phyloP scores from a whole-genome alignment of 73 alveolate species.

The Uronychia setigera region DNA sequence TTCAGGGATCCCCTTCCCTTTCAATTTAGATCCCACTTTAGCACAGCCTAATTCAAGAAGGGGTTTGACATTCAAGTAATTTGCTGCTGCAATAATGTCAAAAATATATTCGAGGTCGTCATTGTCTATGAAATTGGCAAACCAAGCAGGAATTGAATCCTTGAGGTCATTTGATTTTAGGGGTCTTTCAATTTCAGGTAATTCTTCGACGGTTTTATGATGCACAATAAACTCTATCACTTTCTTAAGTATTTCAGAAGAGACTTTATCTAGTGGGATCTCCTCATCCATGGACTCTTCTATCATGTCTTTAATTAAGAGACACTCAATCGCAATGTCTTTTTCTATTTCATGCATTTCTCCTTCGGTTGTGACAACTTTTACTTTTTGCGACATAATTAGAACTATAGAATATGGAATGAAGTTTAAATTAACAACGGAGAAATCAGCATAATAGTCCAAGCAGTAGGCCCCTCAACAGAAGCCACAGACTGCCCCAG shows the following conservation, averaged over 20 bases:
- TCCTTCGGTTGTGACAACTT: conserved; percentile 58
- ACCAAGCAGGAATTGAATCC: conserved; percentile 72
- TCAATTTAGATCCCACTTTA: conserved; percentile 57
- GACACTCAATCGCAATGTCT: conserved; percentile 77
- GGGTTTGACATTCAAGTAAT: conserved; percentile 72
- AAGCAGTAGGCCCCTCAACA: not conserved
- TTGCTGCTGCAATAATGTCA: conserved; percentile 73
- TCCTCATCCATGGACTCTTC: conserved; percentile 69
- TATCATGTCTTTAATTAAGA: conserved; percentile 79
- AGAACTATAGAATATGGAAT: not conserved
- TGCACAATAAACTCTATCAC: conserved; percentile 69
- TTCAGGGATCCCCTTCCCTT: conserved; percentile 44
- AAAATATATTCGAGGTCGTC: conserved; percentile 59
- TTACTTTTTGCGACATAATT: conserved; percentile 22
- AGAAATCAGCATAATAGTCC: not conserved
- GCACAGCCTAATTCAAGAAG: conserved; percentile 74
- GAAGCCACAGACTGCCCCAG: not conserved
- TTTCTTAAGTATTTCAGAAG: conserved; percentile 78
- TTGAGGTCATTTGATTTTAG: conserved; percentile 48
- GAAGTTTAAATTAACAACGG: conserved; percentile 1
- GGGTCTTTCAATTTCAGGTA: conserved; percentile 64
- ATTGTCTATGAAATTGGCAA: conserved; percentile 59
- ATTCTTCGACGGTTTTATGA: not conserved
- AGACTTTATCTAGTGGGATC: conserved; percentile 95
- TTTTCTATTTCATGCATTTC: conserved; percentile 66